phyloP scores from a whole-genome alignment of 2,329 filamentous ascomycete genomes.

The Colletotrichum chlorophyti region DNA sequence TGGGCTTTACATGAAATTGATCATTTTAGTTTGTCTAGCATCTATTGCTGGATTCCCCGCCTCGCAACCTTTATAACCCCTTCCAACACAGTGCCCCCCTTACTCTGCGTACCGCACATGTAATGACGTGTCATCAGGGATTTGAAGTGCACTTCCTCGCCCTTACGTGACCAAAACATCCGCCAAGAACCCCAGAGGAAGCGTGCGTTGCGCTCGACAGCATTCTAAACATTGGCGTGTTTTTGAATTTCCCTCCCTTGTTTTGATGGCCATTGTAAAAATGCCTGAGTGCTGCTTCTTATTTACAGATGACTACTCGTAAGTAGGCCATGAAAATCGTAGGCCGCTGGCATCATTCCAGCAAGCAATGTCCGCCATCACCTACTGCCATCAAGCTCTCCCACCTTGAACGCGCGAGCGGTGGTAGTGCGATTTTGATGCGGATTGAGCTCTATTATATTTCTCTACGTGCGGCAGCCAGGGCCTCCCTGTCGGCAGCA shows the following conservation, averaged over 20 bases:
- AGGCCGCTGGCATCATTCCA: neutral
- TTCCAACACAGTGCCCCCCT: neutral
- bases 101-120: neutral
- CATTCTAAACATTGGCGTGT: neutral
- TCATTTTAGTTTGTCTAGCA: neutral
- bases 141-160: too few species aligned
- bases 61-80: neutral
- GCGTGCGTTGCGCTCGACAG: neutral
- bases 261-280: neutral
- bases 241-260: neutral
- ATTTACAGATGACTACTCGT: too few species aligned
- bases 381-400: neutral
- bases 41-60: neutral
- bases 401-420: neutral
- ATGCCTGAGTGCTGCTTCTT: too few species aligned
- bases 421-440: neutral
- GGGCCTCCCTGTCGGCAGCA: conserved; percentile 42
- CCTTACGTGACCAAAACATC: too few species aligned
- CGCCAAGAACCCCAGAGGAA: too few species aligned
- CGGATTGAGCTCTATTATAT: neutral
- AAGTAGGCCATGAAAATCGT: neutral
- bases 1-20: neutral
- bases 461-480: conserved; percentile 34
- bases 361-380: neutral
- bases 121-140: too few species aligned